These are phyloP conservation scores for Calocybe cyanea DNA, from an alignment of 768 basidiomycete species.

Conservation along the genomic window DNA sequence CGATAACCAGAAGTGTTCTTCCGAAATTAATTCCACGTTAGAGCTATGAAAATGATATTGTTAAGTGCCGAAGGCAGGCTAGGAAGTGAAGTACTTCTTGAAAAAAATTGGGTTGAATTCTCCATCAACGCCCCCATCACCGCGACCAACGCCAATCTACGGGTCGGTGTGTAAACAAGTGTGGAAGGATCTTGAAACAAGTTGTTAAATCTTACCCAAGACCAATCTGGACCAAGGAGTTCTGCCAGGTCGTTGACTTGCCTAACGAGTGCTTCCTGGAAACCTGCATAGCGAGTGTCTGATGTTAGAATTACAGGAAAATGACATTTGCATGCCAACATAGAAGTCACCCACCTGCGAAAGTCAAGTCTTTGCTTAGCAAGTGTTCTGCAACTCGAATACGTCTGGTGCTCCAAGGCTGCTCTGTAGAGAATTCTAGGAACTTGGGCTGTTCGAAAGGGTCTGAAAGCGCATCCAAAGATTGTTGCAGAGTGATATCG, in stretches of 20 bases:
- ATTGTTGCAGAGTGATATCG: conserved; percentile 41
- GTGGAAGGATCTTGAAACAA: background rate
- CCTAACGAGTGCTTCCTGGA: conserved; percentile 51
- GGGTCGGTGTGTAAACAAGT: no score
- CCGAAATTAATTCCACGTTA: conserved; percentile 31
- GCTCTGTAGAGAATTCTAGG: conserved; percentile 32
- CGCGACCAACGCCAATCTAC: conserved; percentile 59
- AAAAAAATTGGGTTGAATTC: conserved; percentile 66
- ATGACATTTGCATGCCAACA: conserved; percentile 1
- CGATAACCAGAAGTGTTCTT: conserved; percentile 58
- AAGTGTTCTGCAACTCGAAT: conserved; percentile 44
- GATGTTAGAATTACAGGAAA: background rate
- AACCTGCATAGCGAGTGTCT: conserved; percentile 27
- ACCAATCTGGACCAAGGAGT: conserved; percentile 52
- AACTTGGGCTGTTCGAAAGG: conserved; percentile 34
- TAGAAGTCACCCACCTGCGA: conserved; percentile 29
- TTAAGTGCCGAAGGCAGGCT: conserved; percentile 17
- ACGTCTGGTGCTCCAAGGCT: conserved; percentile 52
- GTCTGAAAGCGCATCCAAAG: conserved; percentile 38
- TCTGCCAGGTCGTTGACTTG: conserved; percentile 55
- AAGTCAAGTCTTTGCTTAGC: conserved; percentile 31
- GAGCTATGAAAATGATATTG: background rate
- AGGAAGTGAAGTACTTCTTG: conserved; percentile 31
- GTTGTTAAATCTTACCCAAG: conserved; percentile 39
- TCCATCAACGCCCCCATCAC: conserved; percentile 50